Evolutionary conservation across 768 basidiomycete species (phyloP).

Genomic region (Sarcodon aspratus): DNA sequence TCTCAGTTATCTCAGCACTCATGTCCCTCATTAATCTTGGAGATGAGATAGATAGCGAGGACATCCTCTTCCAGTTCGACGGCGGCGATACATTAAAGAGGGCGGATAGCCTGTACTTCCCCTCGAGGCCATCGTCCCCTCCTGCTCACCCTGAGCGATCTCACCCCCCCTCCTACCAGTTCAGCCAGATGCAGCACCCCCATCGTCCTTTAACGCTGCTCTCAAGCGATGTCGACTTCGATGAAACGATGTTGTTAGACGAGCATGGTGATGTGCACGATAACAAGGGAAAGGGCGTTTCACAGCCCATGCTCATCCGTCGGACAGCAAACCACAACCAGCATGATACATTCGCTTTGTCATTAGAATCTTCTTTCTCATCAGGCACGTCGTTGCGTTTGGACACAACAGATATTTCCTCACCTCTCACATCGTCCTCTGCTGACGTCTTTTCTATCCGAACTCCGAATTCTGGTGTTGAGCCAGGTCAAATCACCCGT

Average conservation of each 20-base stretch:
- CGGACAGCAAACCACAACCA: slow-evolving; percentile 18
- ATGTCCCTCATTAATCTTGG: neutral
- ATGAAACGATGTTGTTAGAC: too few relatives aligned
- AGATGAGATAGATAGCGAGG: slow-evolving; percentile 40
- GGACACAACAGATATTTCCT: too few relatives aligned
- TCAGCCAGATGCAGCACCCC: slow-evolving; percentile 2
- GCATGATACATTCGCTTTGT: slow-evolving; percentile 24
- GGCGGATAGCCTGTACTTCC: slow-evolving; percentile 4
- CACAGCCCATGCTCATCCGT: slow-evolving; percentile 41
- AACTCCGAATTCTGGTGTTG: too few relatives aligned
- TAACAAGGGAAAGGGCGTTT: slow-evolving; percentile 45
- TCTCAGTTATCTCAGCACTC: too few relatives aligned
- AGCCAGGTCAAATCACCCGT: too few relatives aligned
- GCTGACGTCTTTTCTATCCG: too few relatives aligned
- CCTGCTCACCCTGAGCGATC: neutral
- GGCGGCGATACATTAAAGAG: slow-evolving; percentile 3
- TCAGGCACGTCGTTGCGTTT: neutral
- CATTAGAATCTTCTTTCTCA: slow-evolving; percentile 19
- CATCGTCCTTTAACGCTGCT: slow-evolving; percentile 4
- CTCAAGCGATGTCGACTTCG: neutral
- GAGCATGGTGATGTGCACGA: slow-evolving; percentile 4
- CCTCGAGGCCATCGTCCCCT: slow-evolving; percentile 11
- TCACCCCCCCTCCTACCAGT: neutral
- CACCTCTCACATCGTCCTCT: too few relatives aligned
- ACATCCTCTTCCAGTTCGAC: slow-evolving; percentile 39